Evolutionary conservation across 495 filamentous ascomycete genomes (phyloP), one percentile per base, ranked within the genome.

Genomic region (Apodospora peruviana): DNA sequence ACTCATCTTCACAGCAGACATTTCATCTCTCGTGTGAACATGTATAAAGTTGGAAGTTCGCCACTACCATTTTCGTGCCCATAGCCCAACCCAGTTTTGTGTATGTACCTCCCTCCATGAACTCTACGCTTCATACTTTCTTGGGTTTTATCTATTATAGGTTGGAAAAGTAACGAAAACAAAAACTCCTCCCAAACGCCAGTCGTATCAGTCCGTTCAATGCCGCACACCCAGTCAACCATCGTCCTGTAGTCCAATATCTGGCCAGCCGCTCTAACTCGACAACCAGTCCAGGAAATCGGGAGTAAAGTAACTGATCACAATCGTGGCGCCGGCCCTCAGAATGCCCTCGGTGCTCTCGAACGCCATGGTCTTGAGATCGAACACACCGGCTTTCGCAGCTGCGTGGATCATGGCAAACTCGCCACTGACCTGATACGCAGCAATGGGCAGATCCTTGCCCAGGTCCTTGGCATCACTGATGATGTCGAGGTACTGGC

Each of bases 351-450:
- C 86, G 0, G 90, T 90, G 49, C 85, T 84, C 67, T 98, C 93
- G 61, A 94, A 91, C 0, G 88, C 94, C 89, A 96, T 96, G 2
- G 85, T 76, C 69, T 90, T 94, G 62, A 98, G 71, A 65, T 95
- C 91, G 62, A 97, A 98, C n/a, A 98, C 93, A 0, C 93, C 93
- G 9, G 93, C 91, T 67, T 94, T 93, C 18, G 94, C 93, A 29
- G 77, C 93, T 3, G 93, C 93, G 61, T 95, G 89, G 40, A 98
- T 95, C 94, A 97, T 98, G 35, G 93, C 91, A 66, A 84, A 98
- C 70, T 98, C 93, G 49, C 93, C 93, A 63, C 85, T 90, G 40
- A 98, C 93, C 64, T 98, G 93, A 62, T 98, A 98, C 18, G 93
- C 91, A 3, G 91, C 90, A 43, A 98, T 73, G 14, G 93, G 93